These are phyloP conservation scores for Exophiala bonariae DNA, from an alignment of 2,329 filamentous ascomycete genomes.

Conservation along the genomic window DNA sequence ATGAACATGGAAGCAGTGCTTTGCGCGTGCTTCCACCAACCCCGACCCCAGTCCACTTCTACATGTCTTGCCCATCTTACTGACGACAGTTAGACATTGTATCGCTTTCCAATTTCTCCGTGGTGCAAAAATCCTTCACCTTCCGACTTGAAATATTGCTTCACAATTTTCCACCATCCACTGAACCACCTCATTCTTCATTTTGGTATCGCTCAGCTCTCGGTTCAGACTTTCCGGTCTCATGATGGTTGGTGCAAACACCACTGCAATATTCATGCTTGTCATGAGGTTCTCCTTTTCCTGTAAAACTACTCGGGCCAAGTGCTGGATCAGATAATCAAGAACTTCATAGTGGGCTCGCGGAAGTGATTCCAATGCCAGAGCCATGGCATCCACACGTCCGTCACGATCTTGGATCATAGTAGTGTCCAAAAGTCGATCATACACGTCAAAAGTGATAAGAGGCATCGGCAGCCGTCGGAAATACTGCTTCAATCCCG, in stretches of 20 bases:
- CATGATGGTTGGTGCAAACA: conserved; percentile 98
- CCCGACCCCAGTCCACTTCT: conserved; percentile 15
- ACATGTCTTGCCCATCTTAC: too few species aligned
- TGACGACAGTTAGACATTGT: background rate
- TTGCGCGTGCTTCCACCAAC: background rate
- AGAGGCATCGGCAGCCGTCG: conserved; percentile 85
- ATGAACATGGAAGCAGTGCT: background rate
- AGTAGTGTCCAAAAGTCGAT: conserved; percentile 71
- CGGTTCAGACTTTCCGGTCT: conserved; percentile 83
- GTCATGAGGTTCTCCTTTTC: conserved; percentile 94
- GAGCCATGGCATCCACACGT: conserved; percentile 69
- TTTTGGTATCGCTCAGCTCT: conserved; percentile 94
- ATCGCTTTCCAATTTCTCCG: background rate
- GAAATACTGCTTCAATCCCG: conserved; percentile 96
- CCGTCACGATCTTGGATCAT: conserved; percentile 60
- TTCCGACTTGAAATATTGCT: conserved; percentile 63
- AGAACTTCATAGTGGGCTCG: conserved; percentile 83
- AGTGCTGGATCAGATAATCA: conserved; percentile 91
- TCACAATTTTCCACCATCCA: conserved; percentile 90
- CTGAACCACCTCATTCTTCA: conserved; percentile 88
- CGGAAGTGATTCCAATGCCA: conserved; percentile 76
- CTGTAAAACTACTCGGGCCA: conserved; percentile 79
- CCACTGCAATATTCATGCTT: conserved; percentile 90
- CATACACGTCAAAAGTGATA: conserved; percentile 90
- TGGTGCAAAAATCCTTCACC: too few species aligned